A percentile compares a stretch with the other conserved stretches of the same genome.
These are phyloP conservation scores for Mucor mucedo DNA, from an alignment of 371 early-diverging fungal genomes.

Conservation along the genomic window DNA sequence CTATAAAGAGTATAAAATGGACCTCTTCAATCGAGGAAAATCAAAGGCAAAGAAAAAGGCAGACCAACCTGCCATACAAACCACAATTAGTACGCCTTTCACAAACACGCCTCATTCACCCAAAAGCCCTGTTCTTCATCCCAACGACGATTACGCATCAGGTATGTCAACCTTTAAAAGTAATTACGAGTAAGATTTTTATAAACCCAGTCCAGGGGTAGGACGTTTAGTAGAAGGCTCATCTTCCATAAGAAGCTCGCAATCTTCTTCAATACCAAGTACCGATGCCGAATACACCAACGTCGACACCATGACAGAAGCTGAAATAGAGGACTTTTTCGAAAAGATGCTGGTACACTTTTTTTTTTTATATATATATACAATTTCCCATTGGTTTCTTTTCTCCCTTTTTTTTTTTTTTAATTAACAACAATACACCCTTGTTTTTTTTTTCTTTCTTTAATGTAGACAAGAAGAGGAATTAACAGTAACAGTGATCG, in stretches of 20 bases:
- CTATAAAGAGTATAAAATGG: slow-evolving; percentile 21
- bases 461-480: slow-evolving; percentile 51
- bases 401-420: not conserved
- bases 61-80: slow-evolving; percentile 17
- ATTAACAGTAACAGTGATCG: slow-evolving; percentile 47
- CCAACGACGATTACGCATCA: slow-evolving; percentile 30
- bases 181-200: slow-evolving; percentile 8
- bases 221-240: slow-evolving; percentile 26
- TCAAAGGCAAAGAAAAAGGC: slow-evolving; percentile 31
- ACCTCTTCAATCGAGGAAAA: slow-evolving; percentile 39
- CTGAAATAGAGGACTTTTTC: slow-evolving; percentile 49
- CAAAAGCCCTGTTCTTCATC: slow-evolving; percentile 22
- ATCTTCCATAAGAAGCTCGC: slow-evolving; percentile 30
- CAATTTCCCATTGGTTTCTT: not conserved
- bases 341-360: slow-evolving; percentile 55
- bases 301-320: slow-evolving; percentile 26
- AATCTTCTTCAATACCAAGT: slow-evolving; percentile 40
- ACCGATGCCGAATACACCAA: slow-evolving; percentile 31
- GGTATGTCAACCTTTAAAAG: slow-evolving; percentile 5
- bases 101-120: slow-evolving; percentile 26
- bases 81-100: slow-evolving; percentile 12
- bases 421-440: too few species aligned
- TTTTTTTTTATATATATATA: not conserved
- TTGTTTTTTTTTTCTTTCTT: too few species aligned
- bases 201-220: slow-evolving; percentile 22